Evolutionary conservation across 257 asterid genomes (phyloP).

Genomic region (Fraxinus quadrangulata): DNA sequence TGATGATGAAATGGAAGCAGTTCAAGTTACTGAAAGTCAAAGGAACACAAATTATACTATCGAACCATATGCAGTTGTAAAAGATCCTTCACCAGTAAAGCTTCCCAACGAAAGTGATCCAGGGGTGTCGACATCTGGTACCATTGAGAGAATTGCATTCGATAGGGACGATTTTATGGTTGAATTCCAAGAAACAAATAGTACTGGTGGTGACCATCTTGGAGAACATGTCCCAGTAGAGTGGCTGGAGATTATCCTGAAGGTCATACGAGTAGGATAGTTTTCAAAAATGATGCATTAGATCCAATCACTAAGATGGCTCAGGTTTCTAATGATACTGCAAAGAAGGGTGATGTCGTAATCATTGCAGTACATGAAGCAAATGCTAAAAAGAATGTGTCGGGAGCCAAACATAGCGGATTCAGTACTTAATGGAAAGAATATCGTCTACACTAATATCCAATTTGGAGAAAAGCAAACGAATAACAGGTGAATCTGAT

Average conservation of each 20-base stretch:
- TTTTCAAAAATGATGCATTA: constrained; percentile 18
- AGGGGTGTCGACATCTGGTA: constrained; percentile 21
- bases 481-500: constrained; percentile 34
- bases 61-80: constrained; percentile 24
- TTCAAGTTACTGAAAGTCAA: constrained; percentile 27
- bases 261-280: constrained; percentile 7
- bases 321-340: constrained; percentile 22
- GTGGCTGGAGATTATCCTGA: constrained; percentile 5
- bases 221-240: constrained; percentile 15
- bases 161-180: constrained; percentile 39
- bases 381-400: constrained; percentile 26
- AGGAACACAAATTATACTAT: constrained; percentile 20
- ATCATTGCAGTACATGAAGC: not conserved
- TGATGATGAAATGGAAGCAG: constrained; percentile 47
- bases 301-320: constrained; percentile 23
- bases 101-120: constrained; percentile 19
- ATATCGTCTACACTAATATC: constrained; percentile 32
- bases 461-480: constrained; percentile 28
- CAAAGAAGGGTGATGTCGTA: not conserved
- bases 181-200: constrained; percentile 24
- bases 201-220: not conserved
- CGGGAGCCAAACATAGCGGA: constrained; percentile 27
- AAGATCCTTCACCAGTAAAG: constrained; percentile 21
- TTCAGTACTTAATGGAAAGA: constrained; percentile 21
- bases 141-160: constrained; percentile 22